Evolutionary conservation across 306 rosid species (phyloP).

Genomic region (Malus domestica): ASM211411v1 NC_041805.1:25678001-25678500

Average conservation of each 20-base stretch:
- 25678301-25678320: background rate
- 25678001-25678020: constrained; percentile 2
- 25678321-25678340: background rate
- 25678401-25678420: background rate
- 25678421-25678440: background rate
- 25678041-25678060: background rate
- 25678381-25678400: background rate
- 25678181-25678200: background rate
- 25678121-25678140: background rate
- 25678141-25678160: background rate
- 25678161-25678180: background rate
- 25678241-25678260: background rate
- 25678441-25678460: background rate
- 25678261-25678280: background rate
- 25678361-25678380: background rate
- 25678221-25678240: background rate
- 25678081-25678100: background rate
- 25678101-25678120: background rate
- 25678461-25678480: background rate
- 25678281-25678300: background rate
- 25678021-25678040: background rate
- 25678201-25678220: background rate
- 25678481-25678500: background rate
- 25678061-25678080: background rate
- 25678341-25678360: background rate